A percentile compares a stretch with the other conserved stretches of the same genome.
phyloP scores from a whole-genome alignment of 2,329 filamentous ascomycete genomes.

The Huntiella savannae region DNA sequence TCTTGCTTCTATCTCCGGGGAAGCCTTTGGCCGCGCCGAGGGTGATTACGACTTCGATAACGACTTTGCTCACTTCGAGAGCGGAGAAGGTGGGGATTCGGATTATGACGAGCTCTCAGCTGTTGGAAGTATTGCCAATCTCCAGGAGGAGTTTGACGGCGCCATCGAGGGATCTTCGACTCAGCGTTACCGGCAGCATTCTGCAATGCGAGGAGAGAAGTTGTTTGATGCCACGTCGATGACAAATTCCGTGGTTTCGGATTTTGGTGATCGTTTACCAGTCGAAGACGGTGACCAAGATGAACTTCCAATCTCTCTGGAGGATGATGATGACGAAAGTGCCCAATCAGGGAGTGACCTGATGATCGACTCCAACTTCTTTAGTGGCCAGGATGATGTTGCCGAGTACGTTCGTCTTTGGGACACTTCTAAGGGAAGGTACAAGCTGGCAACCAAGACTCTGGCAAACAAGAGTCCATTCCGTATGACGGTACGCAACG shows the following conservation, averaged over 20 bases:
- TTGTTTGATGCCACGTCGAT: conserved; percentile 27
- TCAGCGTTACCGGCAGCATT: background rate
- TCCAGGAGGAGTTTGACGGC: conserved; percentile 10
- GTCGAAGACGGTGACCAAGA: too few relatives aligned
- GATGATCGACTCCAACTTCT: conserved; percentile 61
- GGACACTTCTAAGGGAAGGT: conserved; percentile 60
- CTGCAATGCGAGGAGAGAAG: conserved; percentile 19
- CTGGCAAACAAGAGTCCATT: conserved; percentile 51
- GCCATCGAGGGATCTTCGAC: background rate
- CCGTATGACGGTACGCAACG: conserved; percentile 59
- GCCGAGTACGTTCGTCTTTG: conserved; percentile 56
- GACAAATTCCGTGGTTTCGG: conserved; percentile 9
- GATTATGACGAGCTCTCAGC: conserved; percentile 14
- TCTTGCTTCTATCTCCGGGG: conserved; percentile 73
- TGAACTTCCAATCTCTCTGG: too few relatives aligned
- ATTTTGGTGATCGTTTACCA: too few relatives aligned
- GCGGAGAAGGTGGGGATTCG: conserved; percentile 24
- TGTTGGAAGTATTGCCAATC: conserved; percentile 15
- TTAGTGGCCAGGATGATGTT: conserved; percentile 40
- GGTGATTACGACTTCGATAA: conserved; percentile 44
- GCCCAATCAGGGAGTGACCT: conserved; percentile 36
- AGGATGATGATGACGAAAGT: conserved; percentile 15
- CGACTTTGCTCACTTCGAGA: conserved; percentile 37
- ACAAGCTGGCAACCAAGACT: conserved; percentile 43
- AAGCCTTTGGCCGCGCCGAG: conserved; percentile 51